Conservation (phyloP, 371 early-diverging fungal species). For the Nematocida ausubeli region DNA sequence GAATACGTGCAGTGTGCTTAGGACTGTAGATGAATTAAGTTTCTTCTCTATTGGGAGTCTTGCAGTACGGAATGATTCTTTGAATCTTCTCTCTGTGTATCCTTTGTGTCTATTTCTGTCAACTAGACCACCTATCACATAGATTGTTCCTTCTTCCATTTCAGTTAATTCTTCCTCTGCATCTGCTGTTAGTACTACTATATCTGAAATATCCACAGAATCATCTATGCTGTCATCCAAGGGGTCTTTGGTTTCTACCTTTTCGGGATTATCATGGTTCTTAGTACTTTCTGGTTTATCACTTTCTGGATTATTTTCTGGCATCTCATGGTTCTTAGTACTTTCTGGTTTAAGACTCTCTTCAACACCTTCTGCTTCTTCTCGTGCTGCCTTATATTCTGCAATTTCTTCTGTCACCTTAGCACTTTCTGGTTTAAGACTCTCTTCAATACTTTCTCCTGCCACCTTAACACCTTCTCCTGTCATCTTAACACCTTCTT, state of each 20-base stretch:
- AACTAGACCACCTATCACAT: slow-evolving; percentile 45
- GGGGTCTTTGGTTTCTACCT: too few species aligned
- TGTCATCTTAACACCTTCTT: not conserved
- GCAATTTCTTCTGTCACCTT: too few species aligned
- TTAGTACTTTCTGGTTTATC: too few species aligned
- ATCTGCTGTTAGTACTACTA: slow-evolving; percentile 24
- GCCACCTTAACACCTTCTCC: not conserved
- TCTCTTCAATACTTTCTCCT: not conserved
- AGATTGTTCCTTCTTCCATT: slow-evolving; percentile 14
- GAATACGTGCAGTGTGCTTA: slow-evolving; percentile 28
- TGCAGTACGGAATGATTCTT: slow-evolving; percentile 10
- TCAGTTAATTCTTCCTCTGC: not conserved
- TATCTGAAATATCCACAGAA: too few species aligned
- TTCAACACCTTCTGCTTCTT: too few species aligned
- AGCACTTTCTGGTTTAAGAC: too few species aligned
- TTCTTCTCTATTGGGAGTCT: slow-evolving; percentile 13
- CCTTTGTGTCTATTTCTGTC: slow-evolving; percentile 45
- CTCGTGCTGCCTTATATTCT: too few species aligned
- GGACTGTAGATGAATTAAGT: slow-evolving; percentile 15
- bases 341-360: too few species aligned
- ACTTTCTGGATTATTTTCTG: too few species aligned
- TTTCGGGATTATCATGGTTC: too few species aligned
- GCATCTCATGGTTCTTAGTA: too few species aligned
- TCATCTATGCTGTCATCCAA: too few species aligned
- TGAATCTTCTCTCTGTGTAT: not conserved